These are phyloP conservation scores for Candida ficus DNA, from an alignment of 805 yeast genomes.

Conservation along the genomic window DNA sequence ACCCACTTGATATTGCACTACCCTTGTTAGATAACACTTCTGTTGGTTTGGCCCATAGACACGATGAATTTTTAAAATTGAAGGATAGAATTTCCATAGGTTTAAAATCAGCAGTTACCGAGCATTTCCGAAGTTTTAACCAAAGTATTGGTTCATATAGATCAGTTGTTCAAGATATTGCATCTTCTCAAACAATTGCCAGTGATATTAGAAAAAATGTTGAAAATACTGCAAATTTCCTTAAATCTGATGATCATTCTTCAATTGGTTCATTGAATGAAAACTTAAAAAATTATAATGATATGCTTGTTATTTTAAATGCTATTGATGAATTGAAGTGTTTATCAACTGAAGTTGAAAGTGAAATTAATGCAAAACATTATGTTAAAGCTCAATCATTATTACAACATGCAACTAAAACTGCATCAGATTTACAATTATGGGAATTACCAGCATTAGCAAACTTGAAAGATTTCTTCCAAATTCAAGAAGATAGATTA, in stretches of 20 bases:
- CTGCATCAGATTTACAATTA: constrained; percentile 46
- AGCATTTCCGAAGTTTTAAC: constrained; percentile 79
- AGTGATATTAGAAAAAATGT: constrained; percentile 43
- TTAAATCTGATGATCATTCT: constrained; percentile 4
- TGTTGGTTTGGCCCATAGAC: constrained; percentile 81
- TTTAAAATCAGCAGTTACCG: constrained; percentile 68
- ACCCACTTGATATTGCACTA: constrained; percentile 82
- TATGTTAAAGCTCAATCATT: constrained; percentile 61
- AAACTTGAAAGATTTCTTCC: constrained; percentile 45
- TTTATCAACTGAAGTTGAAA: constrained; percentile 62
- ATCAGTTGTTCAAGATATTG: constrained; percentile 55
- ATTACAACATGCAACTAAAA: constrained; percentile 38
- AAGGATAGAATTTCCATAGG: constrained; percentile 51
- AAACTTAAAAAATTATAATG: constrained; percentile 55
- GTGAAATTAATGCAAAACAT: constrained; percentile 59
- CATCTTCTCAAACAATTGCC: constrained; percentile 60
- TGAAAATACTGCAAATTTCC: not conserved
- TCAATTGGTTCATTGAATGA: constrained; percentile 42
- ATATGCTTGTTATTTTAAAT: constrained; percentile 65
- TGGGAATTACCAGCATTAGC: constrained; percentile 55
- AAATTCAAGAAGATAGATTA: constrained; percentile 52
- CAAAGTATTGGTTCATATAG: constrained; percentile 82
- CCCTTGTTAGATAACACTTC: constrained; percentile 81
- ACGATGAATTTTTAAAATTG: constrained; percentile 58
- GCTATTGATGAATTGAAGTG: constrained; percentile 56